Base-by-base conservation (phyloP, 2,329 filamentous ascomycete species). In the Metarhizium brunneum region DNA sequence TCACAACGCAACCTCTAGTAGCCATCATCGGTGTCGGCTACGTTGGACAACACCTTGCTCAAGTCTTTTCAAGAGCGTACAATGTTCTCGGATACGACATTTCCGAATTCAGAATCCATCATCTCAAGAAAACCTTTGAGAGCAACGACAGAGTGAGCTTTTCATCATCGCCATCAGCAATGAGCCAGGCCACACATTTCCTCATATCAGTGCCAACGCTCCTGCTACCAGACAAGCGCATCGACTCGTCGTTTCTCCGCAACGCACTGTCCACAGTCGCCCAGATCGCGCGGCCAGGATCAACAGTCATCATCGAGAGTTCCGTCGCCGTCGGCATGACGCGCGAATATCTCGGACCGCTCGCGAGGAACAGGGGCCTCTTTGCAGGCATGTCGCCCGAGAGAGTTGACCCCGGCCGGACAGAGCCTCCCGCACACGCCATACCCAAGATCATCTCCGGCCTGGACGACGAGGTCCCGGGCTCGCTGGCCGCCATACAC, bases 311-410 rank as follows among this genome's bases (percentile, higher is more conserved):
- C 30, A 72, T 82, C 30, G 79, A 82, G 60, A 78, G 75, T 57
- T 79, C 76, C 1, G 78, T 82, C 20, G 74, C 77, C 10, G 75
- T 82, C 10, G 79, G 79, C 20, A 81, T 78, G 74, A 81, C 79
- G 0, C 71, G 79, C 16, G 59, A 71, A 43, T 69, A 81, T 5
- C 72, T 81, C 18, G 74, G 72, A 0, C 74, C 76, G 8, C 63
- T 80, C 18, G 75, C 73, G 20, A 61, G 69, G 55, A 63, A 67
- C 29, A 69, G 66, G 32, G 69, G 73, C 5, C 73, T 78, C 60
- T 72, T 70, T 36, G 74, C 69, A 1, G 76, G 76, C 54, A 80
- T 80, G 76, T 78, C 76, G 1, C 76, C 76, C 4, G 76, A 79
- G 66, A 70, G 77, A 10, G 74, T 80, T n/a, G 78, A 81, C 47